Percentiles rank a stretch among this genome's conserved stretches.
phyloP scores from a whole-genome alignment of 805 yeast genomes.

The Candida adriatica region DNA sequence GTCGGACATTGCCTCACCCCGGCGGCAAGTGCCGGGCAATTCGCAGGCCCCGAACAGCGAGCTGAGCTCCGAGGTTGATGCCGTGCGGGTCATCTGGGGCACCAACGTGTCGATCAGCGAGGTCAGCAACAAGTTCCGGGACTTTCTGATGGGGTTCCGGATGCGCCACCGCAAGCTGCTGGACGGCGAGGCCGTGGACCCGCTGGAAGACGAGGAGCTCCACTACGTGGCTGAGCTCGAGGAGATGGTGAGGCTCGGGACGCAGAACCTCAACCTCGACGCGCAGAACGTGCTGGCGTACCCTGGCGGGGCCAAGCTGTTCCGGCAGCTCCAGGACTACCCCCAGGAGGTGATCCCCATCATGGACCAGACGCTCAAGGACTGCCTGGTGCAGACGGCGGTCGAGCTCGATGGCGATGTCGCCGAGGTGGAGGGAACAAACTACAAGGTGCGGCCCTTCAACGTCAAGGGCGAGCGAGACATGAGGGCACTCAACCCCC shows the following conservation, averaged over 20 bases:
- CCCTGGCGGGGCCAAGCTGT: conserved; percentile 69
- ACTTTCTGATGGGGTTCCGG: conserved; percentile 80
- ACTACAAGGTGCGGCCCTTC: conserved; percentile 86
- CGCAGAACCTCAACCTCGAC: conserved; percentile 80
- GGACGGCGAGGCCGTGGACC: conserved; percentile 30
- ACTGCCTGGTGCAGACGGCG: conserved; percentile 72
- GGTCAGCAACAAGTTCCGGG: conserved; percentile 70
- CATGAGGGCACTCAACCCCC: conserved; percentile 89
- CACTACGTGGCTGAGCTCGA: conserved; percentile 69
- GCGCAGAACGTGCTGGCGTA: conserved; percentile 72
- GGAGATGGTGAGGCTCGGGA: conserved; percentile 69
- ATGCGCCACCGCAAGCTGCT: conserved; percentile 57
- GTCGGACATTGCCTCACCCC: conserved; percentile 67
- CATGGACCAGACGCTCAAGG: conserved; percentile 94
- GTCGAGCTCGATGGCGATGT: conserved; percentile 41
- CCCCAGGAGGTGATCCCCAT: conserved; percentile 97
- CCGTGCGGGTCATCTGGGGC: conserved; percentile 95
- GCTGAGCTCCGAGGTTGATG: conserved; percentile 37
- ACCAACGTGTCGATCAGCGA: conserved; percentile 93
- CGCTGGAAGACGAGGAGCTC: conserved; percentile 60
- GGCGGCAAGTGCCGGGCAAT: conserved; percentile 40
- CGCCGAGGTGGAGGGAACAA: conserved; percentile 67
- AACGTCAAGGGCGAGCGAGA: conserved; percentile 70
- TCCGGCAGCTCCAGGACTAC: conserved; percentile 80
- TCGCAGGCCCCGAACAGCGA: conserved; percentile 5